Percentiles rank a stretch among this genome's conserved stretches.
phyloP scores from a whole-genome alignment of 2,329 filamentous ascomycete genomes.

The Dactylellina drechsleri region DNA sequence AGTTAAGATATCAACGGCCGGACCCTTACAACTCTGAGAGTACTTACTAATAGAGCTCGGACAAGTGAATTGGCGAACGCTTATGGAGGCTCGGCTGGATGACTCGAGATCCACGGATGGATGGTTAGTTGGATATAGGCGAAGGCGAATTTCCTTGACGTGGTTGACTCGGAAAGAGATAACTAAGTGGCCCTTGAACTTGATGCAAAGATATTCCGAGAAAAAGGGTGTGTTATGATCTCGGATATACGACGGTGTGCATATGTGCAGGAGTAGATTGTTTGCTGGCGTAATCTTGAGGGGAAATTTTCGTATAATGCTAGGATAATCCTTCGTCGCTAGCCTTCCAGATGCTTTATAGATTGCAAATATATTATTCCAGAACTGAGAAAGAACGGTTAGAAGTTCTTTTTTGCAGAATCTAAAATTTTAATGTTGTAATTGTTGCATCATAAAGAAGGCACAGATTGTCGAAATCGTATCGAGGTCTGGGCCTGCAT shows the following conservation, averaged over 20 bases:
- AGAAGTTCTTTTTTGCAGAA: slow-evolving; percentile 4
- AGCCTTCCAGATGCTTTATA: slow-evolving; percentile 5
- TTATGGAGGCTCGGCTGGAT: too few species aligned
- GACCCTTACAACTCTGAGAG: too few species aligned
- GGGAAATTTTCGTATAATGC: neutral
- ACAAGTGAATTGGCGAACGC: too few species aligned
- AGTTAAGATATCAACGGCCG: slow-evolving; percentile 4
- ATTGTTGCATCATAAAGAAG: slow-evolving; percentile 39
- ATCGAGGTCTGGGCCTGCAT: slow-evolving; percentile 43
- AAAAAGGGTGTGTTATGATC: neutral
- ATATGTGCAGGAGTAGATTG: neutral
- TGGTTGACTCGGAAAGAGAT: too few species aligned
- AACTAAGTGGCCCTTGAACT: too few species aligned
- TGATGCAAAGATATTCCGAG: too few species aligned
- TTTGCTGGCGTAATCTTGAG: neutral
- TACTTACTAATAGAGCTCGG: too few species aligned
- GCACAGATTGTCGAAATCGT: slow-evolving; percentile 38
- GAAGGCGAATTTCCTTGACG: slow-evolving; percentile 17
- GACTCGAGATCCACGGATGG: neutral
- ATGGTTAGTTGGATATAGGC: slow-evolving; percentile 22
- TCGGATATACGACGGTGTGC: neutral
- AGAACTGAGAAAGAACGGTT: slow-evolving; percentile 15
- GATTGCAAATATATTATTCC: slow-evolving; percentile 1
- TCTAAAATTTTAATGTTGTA: slow-evolving; percentile 17
- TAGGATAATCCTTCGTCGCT: neutral